Conservation (phyloP, 805 yeast species). For the Grigorovia transvaalensis region DNA sequence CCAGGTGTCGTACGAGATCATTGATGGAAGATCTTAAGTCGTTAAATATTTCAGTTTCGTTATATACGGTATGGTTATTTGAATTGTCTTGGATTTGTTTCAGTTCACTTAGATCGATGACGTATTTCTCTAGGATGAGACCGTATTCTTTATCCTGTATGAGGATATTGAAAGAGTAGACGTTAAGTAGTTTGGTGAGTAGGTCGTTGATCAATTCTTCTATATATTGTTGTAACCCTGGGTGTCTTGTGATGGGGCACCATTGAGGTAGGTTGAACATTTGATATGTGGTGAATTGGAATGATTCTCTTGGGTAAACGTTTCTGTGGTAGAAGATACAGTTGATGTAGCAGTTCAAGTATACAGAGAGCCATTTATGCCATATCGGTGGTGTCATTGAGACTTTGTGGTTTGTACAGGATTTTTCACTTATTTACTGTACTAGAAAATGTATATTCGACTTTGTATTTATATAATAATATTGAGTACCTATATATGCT, state of each 20-base stretch:
- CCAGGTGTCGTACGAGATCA: constrained; percentile 18
- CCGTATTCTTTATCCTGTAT: constrained; percentile 14
- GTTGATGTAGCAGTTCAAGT: constrained; percentile 30
- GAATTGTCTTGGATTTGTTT: constrained; percentile 8
- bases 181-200: constrained; percentile 15
- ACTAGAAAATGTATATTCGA: too few relatives aligned
- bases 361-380: constrained; percentile 24
- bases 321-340: constrained; percentile 29
- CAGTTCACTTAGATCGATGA: constrained; percentile 26
- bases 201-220: constrained; percentile 25
- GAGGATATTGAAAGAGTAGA: constrained; percentile 17
- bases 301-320: constrained; percentile 30
- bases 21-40: constrained; percentile 26
- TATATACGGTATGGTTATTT: not conserved
- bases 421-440: too few relatives aligned
- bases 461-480: too few relatives aligned
- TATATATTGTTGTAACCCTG: constrained; percentile 32
- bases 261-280: constrained; percentile 34
- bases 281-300: constrained; percentile 29
- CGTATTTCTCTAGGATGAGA: constrained; percentile 19
- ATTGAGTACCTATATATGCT: not conserved
- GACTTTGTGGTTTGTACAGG: not conserved
- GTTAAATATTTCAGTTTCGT: constrained; percentile 23
- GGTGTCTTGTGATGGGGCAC: constrained; percentile 38
- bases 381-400: constrained; percentile 16